Base-by-base conservation (phyloP, 2,329 filamentous ascomycete genomes). In the Clarireedia monteithiana region DNA sequence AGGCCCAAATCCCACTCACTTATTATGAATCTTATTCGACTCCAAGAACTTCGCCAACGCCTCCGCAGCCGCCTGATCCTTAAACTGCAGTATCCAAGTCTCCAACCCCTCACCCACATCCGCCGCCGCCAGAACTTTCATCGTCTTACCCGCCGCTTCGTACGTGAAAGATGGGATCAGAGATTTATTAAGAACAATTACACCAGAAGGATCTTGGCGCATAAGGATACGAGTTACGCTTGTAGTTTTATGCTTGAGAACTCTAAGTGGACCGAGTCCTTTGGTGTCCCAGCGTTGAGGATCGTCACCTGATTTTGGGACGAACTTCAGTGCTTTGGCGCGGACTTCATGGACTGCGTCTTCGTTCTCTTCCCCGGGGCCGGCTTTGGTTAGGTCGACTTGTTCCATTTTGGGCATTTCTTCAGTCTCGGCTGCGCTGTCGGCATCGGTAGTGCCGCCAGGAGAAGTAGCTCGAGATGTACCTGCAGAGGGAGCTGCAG, bases 181-280 rank as follows among this genome's bases (percentile, higher is more conserved):
- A 20, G 76, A 71, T 63, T 85, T 81, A 72, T 95, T 95, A 65
- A 95, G 73, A 3, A 86, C 79, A 48, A 92, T 75, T 40, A 86
- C 81, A 15, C 89, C 89, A 60, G 84, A 80, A 0, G 88, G 88
- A 61, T 91, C 86, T n/a, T 82, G 82, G 50, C 89, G 83, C 59
- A 91, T 73, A 20, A 95, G 72, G 47, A 94, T 73, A 42, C 89
- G 82, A 4, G 84, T 79, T 27, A 79, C 77, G 20, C 80, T 82
- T 0, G 83, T 88, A 15, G 78, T 77, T 68, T 88, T 87, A 73
- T 92, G 80, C 70, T 86, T 86, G 59, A 95, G 75, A 14, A 95
- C 68, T 40, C 87, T 84, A 52, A 91, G 73, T 10, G 82, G 79
- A 0, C 90, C 90, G 6, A 89, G 74, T 46, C 89, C 89, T 68